Conservation (phyloP, 164 flowering plant species). For the Vitis amurensis region DNA sequence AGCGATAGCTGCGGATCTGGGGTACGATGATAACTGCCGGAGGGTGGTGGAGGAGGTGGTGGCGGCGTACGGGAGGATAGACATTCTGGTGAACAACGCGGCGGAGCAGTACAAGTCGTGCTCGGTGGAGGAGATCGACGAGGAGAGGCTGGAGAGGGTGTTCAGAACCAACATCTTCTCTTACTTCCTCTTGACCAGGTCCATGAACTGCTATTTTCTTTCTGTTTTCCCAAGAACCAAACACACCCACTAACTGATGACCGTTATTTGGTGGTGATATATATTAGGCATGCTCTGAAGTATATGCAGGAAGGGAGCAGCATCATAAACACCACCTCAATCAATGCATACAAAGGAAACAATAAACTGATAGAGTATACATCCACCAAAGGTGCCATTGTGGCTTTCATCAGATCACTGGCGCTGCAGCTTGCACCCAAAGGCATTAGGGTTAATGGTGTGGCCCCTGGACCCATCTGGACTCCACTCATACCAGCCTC, state of each 20-base stretch:
- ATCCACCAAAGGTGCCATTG: constrained; percentile 78
- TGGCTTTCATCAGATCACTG: constrained; percentile 64
- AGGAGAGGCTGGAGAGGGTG: constrained; percentile 48
- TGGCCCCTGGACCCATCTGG: constrained; percentile 83
- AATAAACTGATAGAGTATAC: constrained; percentile 62
- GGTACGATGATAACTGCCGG: constrained; percentile 61
- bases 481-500: constrained; percentile 74
- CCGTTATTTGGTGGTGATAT: not conserved
- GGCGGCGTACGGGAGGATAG: constrained; percentile 49
- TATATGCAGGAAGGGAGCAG: constrained; percentile 71
- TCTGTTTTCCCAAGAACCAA: too few species aligned
- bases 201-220: not conserved
- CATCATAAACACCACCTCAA: constrained; percentile 73
- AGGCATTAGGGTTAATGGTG: constrained; percentile 80
- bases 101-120: constrained; percentile 53
- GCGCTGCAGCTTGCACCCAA: constrained; percentile 53
- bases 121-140: constrained; percentile 50
- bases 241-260: not conserved
- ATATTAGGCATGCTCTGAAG: constrained; percentile 60
- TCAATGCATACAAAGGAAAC: constrained; percentile 67
- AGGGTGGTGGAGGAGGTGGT: constrained; percentile 58
- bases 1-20: constrained; percentile 54
- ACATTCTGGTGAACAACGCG: constrained; percentile 60
- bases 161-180: constrained; percentile 63
- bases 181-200: constrained; percentile 53